Evolutionary conservation across 1,284 basidiomycete species (phyloP).

Genomic region (Mrakiaceae sp.): DNA sequence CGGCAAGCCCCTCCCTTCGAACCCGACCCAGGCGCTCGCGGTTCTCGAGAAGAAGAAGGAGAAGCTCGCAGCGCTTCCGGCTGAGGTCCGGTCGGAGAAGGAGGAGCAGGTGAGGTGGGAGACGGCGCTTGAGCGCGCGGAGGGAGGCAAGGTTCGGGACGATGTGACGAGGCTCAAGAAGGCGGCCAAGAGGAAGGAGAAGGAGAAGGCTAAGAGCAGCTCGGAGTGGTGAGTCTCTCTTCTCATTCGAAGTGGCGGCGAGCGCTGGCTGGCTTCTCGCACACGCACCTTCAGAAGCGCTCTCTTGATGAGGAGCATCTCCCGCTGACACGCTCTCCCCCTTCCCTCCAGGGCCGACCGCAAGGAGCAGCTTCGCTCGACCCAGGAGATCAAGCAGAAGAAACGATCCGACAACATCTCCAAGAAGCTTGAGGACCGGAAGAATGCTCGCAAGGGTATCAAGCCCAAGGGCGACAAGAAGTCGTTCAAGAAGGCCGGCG

Average conservation of each 20-base stretch:
- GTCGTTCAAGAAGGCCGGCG: constrained; percentile 30
- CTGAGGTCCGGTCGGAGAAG: constrained; percentile 62
- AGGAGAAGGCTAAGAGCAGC: constrained; percentile 68
- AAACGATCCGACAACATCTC: constrained; percentile 83
- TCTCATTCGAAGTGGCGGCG: background rate
- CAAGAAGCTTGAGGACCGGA: constrained; percentile 60
- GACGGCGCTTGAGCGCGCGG: constrained; percentile 69
- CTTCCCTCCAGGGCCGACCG: constrained; percentile 56
- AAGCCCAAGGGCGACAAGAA: constrained; percentile 42
- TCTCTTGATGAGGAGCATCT: background rate
- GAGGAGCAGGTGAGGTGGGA: constrained; percentile 74
- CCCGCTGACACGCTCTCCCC: background rate
- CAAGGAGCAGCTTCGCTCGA: constrained; percentile 58
- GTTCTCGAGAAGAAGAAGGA: constrained; percentile 64
- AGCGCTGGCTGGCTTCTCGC: background rate
- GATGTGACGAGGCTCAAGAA: constrained; percentile 73
- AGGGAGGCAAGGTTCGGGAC: constrained; percentile 77
- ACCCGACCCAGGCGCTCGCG: constrained; percentile 69
- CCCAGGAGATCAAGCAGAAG: constrained; percentile 71
- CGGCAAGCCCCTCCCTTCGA: constrained; percentile 52
- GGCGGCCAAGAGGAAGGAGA: constrained; percentile 78
- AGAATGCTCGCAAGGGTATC: constrained; percentile 58
- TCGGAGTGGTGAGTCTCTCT: constrained; percentile 58
- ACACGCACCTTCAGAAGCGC: background rate
- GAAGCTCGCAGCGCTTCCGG: constrained; percentile 57